Evolutionary conservation across 192 early-diverging fungal genomes (phyloP), one percentile per base, ranked within the genome.

Genomic region (Chytriomyces hyalinus): DNA sequence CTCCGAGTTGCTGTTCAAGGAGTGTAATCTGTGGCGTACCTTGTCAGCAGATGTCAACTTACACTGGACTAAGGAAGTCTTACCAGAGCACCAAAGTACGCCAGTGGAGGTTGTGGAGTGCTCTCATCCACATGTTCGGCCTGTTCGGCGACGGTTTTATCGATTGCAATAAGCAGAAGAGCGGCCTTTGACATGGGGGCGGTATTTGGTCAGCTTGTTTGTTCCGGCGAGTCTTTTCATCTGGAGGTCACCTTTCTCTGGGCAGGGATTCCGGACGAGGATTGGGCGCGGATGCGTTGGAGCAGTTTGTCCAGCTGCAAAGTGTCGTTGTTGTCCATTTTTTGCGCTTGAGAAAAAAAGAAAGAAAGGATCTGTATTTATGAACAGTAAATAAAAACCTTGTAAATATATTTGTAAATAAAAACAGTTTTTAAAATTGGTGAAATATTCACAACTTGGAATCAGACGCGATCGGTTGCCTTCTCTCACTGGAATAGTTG

Each of bases 41-140:
- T 26, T 26, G 63, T 28, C 22, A n/a, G 46, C 5, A n/a, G 24
- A 28, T 5, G 36, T 5, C 78, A 22, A 11, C 46, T 15, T 66
- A 73, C 36, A 28, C 3, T 6, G 26, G 67, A 8, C 2, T 53
- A 28, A 46, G 45, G 28, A 26, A 17, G 6, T 47, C 64, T 81
- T 86, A 93, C 90, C 79, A 98, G 84, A 26, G 93, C 91, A 15
- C 91, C 94, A 90, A 97, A 97, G 81, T 98, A 98, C 26, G 94
- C 92, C 36, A 93, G 87, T 6, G 96, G 92, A 44, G 87, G 88
- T 46, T 90, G 84, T 44, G 85, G 70, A 17, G 86, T 87, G 49
- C 85, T 45, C 3, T 24, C 17, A 11, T 11, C 50, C 13, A n/a
- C 13, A 36, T 17, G 10, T 1, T 36, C 26, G 13, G 28, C 79